phyloP scores from a whole-genome alignment of 768 basidiomycete species.

The Floccularia luteovirens region DNA sequence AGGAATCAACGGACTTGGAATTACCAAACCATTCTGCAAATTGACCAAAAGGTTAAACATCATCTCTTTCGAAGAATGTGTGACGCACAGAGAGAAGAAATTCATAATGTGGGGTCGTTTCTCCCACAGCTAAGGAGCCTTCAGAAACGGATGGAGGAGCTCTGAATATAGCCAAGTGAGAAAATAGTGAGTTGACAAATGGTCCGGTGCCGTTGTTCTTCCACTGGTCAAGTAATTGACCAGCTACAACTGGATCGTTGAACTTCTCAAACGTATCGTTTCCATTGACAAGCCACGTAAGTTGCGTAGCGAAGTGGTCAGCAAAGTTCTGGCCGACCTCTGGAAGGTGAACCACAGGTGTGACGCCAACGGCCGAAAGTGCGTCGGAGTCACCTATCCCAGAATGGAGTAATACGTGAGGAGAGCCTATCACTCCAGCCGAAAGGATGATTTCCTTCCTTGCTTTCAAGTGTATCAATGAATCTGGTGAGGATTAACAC shows the following conservation, averaged over 20 bases:
- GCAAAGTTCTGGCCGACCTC: constrained; percentile 15
- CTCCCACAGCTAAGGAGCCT: not conserved
- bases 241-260: not conserved
- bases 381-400: constrained; percentile 16
- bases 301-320: constrained; percentile 6
- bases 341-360: constrained; percentile 11
- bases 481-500: constrained; percentile 4
- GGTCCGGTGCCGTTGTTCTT: not conserved
- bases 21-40: not conserved
- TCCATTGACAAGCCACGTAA: not conserved
- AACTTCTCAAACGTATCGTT: not conserved
- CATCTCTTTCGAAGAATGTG: not conserved
- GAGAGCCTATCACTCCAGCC: constrained; percentile 13
- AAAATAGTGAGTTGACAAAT: not conserved
- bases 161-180: not conserved
- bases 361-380: constrained; percentile 10
- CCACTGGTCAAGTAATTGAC: not conserved
- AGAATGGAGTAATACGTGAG: constrained; percentile 16
- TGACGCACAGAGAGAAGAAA: not conserved
- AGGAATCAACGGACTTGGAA: constrained; percentile 5
- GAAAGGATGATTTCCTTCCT: constrained; percentile 43
- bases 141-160: not conserved
- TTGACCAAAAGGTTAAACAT: not conserved
- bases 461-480: constrained; percentile 27
- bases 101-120: not conserved